Percentiles rank a stretch among this genome's conserved stretches.
Evolutionary conservation across 306 rosid genomes (phyloP).

Genomic region (Urtica urens): DNA sequence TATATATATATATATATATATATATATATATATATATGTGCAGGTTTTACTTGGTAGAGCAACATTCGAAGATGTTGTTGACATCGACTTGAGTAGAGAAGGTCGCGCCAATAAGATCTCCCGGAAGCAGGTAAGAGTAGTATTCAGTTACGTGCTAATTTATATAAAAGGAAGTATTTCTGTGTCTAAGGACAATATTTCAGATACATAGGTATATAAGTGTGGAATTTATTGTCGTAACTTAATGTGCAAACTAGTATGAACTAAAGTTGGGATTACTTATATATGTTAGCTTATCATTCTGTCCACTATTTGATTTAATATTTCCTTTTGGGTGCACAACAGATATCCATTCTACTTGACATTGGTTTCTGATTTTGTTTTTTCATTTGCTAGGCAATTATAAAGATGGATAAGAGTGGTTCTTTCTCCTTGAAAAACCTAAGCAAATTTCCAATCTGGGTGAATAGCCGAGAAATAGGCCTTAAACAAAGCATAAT

Average conservation of each 20-base stretch:
- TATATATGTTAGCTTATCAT: not conserved
- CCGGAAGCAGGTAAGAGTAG: slow-evolving; percentile 70
- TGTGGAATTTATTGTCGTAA: too few species aligned
- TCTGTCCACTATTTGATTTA: not conserved
- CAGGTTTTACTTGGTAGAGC: slow-evolving; percentile 94
- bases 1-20: slow-evolving; percentile 7
- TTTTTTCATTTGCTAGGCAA: slow-evolving; percentile 40
- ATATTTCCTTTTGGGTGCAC: not conserved
- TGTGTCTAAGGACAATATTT: not conserved
- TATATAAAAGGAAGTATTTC: not conserved
- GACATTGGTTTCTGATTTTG: not conserved
- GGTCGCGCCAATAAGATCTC: slow-evolving; percentile 63
- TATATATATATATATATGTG: not conserved
- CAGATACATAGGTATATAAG: too few species aligned
- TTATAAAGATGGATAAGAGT: slow-evolving; percentile 57
- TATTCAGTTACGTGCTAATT: not conserved
- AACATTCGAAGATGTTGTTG: slow-evolving; percentile 52
- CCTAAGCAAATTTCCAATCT: slow-evolving; percentile 58
- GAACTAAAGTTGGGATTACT: not conserved
- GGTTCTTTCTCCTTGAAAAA: slow-evolving; percentile 71
- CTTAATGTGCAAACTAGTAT: too few species aligned
- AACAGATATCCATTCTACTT: not conserved
- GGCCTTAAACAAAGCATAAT: slow-evolving; percentile 47
- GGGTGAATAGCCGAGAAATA: slow-evolving; percentile 66
- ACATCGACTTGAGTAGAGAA: slow-evolving; percentile 83